phyloP scores from a whole-genome alignment of 176 grass and related monocot species.

The Rhynchospora tenuis region DNA sequence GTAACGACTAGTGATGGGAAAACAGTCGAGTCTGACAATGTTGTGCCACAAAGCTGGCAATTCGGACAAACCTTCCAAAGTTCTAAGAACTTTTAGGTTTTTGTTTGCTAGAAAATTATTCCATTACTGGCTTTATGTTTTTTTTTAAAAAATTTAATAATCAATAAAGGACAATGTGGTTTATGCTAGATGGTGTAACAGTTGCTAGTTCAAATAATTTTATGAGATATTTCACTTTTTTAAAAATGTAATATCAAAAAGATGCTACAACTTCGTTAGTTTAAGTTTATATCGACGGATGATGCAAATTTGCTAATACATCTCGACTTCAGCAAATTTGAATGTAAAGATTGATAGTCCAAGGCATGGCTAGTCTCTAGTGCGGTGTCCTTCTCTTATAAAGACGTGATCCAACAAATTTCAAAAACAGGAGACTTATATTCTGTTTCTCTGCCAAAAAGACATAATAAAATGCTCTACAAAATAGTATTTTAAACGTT shows the following conservation, averaged over 20 bases:
- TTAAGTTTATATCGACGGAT: neutral
- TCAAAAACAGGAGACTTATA: too few species aligned
- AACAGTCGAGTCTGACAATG: conserved; percentile 18
- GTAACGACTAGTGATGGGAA: conserved; percentile 26
- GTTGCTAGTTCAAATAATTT: neutral
- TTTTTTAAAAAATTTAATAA: neutral
- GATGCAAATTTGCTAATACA: neutral
- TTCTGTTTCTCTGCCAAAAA: too few species aligned
- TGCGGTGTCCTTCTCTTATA: too few species aligned
- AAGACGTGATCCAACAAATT: too few species aligned
- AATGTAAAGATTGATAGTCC: too few species aligned
- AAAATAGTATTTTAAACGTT: too few species aligned
- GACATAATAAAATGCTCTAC: too few species aligned
- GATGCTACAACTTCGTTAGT: neutral
- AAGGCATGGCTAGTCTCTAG: too few species aligned
- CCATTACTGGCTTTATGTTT: neutral
- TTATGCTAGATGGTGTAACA: neutral
- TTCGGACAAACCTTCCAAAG: conserved; percentile 31
- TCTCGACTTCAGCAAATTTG: neutral
- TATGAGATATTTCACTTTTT: neutral
- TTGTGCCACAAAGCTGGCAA: conserved; percentile 30
- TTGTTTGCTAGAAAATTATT: neutral
- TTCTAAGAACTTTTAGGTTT: neutral
- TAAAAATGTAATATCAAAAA: neutral
- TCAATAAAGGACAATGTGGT: neutral